Percentiles rank a stretch among this genome's conserved stretches.
phyloP scores from a whole-genome alignment of 176 grass and related monocot genomes.

The Oryza glaberrima region DNA sequence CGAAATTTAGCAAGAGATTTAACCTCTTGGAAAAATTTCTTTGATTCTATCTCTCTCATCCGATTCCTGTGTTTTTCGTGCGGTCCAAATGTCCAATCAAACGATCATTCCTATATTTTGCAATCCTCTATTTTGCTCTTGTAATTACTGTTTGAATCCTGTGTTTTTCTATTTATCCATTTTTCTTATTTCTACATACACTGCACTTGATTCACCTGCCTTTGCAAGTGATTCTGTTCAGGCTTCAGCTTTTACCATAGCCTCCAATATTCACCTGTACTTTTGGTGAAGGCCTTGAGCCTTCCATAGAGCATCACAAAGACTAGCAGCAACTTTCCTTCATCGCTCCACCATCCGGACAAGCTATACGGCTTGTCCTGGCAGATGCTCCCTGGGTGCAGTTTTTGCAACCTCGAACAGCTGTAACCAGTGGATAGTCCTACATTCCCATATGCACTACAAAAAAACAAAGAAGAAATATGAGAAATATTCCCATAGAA shows the following conservation, averaged over 20 bases:
- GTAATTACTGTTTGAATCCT: too few relatives aligned
- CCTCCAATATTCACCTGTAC: conserved; percentile 54
- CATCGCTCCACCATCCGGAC: conserved; percentile 54
- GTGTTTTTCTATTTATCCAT: too few relatives aligned
- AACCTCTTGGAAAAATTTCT: too few relatives aligned
- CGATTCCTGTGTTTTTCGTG: too few relatives aligned
- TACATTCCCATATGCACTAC: conserved; percentile 65
- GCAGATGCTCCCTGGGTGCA: conserved; percentile 39
- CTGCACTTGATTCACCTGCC: background rate
- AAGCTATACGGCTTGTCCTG: conserved; percentile 50
- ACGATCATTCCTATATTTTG: too few relatives aligned
- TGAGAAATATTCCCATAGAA: background rate
- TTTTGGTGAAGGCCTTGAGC: conserved; percentile 52
- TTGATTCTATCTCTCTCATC: too few relatives aligned
- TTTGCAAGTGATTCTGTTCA: conserved; percentile 7
- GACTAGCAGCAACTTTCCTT: conserved; percentile 59
- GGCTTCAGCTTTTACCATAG: conserved; percentile 10
- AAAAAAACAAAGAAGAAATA: background rate
- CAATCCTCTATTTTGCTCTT: too few relatives aligned
- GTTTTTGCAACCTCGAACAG: conserved; percentile 54
- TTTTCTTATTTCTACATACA: background rate
- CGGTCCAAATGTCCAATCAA: too few relatives aligned
- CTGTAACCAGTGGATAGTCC: conserved; percentile 65
- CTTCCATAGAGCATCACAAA: conserved; percentile 61
- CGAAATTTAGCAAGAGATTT: too few relatives aligned